phyloP scores from a whole-genome alignment of 495 filamentous ascomycete species.

The Annulohypoxylon maeteangense region DNA sequence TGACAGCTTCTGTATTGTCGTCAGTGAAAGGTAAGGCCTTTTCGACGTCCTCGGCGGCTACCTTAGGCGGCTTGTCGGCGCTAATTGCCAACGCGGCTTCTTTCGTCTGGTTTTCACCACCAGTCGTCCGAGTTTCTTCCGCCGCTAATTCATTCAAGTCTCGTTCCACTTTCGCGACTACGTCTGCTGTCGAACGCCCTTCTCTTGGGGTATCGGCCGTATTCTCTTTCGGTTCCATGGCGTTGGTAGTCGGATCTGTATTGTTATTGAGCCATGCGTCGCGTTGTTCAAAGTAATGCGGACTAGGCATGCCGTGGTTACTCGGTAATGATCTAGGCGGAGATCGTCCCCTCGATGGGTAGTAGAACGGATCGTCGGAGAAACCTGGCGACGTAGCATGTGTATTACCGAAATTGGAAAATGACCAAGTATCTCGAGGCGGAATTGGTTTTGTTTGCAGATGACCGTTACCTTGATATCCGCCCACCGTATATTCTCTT shows the following conservation, averaged over 20 bases:
- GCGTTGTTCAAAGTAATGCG: constrained; percentile 29
- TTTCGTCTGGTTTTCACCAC: constrained; percentile 36
- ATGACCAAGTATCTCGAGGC: constrained; percentile 50
- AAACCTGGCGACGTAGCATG: constrained; percentile 39
- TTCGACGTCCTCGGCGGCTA: constrained; percentile 19
- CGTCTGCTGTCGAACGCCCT: constrained; percentile 19
- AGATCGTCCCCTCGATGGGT: constrained; percentile 57
- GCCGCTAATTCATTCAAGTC: constrained; percentile 40
- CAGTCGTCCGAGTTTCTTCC: constrained; percentile 32
- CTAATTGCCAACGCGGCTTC: constrained; percentile 18
- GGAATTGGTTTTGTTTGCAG: constrained; percentile 48
- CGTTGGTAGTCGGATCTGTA: constrained; percentile 21
- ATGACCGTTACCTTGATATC: constrained; percentile 35
- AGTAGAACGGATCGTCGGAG: constrained; percentile 51
- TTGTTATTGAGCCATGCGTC: constrained; percentile 45
- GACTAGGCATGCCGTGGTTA: constrained; percentile 47
- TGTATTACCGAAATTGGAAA: constrained; percentile 37
- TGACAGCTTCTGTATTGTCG: constrained; percentile 20
- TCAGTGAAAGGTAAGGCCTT: constrained; percentile 16
- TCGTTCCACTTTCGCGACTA: constrained; percentile 28
- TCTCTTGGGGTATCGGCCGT: constrained; percentile 36
- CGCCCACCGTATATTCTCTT: constrained; percentile 48
- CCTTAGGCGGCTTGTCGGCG: constrained; percentile 9
- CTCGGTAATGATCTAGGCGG: constrained; percentile 57
- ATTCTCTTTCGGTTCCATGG: constrained; percentile 31